These are phyloP conservation scores for Talaromyces sp. DNA, from an alignment of 2,329 filamentous ascomycete species.

Conservation along the genomic window DNA sequence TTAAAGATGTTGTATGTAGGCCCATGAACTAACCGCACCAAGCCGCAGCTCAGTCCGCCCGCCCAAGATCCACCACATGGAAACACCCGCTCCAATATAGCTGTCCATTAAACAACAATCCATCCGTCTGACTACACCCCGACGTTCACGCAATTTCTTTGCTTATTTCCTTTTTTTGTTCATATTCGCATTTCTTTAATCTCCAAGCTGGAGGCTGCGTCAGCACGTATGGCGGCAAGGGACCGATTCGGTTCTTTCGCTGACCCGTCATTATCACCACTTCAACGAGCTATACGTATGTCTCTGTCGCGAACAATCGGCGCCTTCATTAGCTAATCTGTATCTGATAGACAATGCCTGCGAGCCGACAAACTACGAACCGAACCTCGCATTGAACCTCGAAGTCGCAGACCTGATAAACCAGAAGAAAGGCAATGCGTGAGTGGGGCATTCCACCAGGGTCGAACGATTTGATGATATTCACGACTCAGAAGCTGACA, in stretches of 20 bases:
- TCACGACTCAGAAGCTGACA: conserved; percentile 3
- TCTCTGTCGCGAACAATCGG: neutral
- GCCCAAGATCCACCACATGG: conserved; percentile 14
- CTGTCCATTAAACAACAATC: conserved; percentile 9
- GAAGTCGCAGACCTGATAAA: conserved; percentile 97
- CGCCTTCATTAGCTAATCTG: neutral
- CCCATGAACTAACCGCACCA: neutral
- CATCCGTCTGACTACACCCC: neutral
- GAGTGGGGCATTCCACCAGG: conserved; percentile 33
- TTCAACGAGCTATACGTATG: conserved; percentile 86
- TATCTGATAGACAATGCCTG: conserved; percentile 72
- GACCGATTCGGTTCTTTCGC: conserved; percentile 87
- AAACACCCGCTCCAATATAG: conserved; percentile 7
- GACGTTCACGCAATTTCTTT: neutral
- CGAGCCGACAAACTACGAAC: conserved; percentile 96
- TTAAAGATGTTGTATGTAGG: neutral
- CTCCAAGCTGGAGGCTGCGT: conserved; percentile 81
- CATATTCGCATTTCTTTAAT: neutral
- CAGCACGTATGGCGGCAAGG: conserved; percentile 89
- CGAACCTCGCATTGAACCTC: conserved; percentile 91
- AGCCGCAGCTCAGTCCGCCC: conserved; percentile 9
- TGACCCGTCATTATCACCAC: conserved; percentile 75
- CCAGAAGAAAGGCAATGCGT: conserved; percentile 90
- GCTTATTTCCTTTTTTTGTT: conserved; percentile 21
- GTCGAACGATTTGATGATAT: conserved; percentile 7